A percentile compares a stretch with the other conserved stretches of the same genome.
phyloP scores from a whole-genome alignment of 73 alveolate species.

The Symbiodinium natans region DNA sequence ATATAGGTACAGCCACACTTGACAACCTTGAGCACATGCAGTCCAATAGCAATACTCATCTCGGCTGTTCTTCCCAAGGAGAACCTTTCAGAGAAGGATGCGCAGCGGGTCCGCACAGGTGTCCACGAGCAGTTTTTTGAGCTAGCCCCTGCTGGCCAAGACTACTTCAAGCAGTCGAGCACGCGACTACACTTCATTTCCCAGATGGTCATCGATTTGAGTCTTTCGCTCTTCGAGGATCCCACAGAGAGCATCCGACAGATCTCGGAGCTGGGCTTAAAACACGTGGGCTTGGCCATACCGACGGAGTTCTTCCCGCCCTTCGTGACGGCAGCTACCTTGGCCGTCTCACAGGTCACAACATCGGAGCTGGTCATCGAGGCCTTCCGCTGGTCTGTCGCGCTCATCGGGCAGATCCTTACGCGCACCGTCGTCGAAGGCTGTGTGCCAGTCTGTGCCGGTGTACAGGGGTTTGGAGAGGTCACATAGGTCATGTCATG shows the following conservation, averaged over 20 bases:
- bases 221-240: not conserved
- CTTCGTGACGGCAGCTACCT: slow-evolving; percentile 37
- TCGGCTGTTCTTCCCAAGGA: too few relatives aligned
- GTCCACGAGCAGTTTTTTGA: slow-evolving; percentile 54
- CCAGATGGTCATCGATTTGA: slow-evolving; percentile 22
- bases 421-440: slow-evolving; percentile 68
- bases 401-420: slow-evolving; percentile 45
- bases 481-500: too few relatives aligned
- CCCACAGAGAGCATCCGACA: slow-evolving; percentile 28
- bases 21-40: too few relatives aligned
- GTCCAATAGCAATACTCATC: too few relatives aligned
- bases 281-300: slow-evolving; percentile 69
- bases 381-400: slow-evolving; percentile 72
- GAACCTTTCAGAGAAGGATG: not conserved
- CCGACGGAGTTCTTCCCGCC: slow-evolving; percentile 85
- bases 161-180: slow-evolving; percentile 62
- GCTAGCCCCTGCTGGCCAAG: slow-evolving; percentile 85
- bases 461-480: too few relatives aligned
- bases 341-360: slow-evolving; percentile 8
- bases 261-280: slow-evolving; percentile 29
- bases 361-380: not conserved
- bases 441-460: not conserved
- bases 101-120: not conserved
- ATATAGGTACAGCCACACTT: too few relatives aligned
- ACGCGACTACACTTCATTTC: slow-evolving; percentile 51